Percentiles rank a stretch among this genome's conserved stretches.
Conservation (phyloP, 1,139 yeast genomes). For the Hyphopichia fennica region DNA sequence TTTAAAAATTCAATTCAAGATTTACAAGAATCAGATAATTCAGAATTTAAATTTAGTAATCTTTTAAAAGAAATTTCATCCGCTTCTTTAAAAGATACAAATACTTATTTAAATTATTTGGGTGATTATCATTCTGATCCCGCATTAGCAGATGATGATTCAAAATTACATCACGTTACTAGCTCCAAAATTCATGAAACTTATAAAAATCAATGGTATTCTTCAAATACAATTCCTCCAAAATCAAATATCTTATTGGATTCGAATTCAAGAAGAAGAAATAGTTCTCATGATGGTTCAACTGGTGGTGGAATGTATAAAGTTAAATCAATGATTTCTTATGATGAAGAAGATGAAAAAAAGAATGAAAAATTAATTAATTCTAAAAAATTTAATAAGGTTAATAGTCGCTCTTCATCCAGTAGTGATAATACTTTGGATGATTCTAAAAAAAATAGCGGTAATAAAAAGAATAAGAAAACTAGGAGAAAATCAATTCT, state of each 20-base stretch:
- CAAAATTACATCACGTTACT: neutral
- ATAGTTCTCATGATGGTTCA: neutral
- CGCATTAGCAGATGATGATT: neutral
- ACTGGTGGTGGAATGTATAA: constrained; percentile 29
- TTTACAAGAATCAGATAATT: neutral
- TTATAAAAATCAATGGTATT: neutral
- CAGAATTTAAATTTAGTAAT: neutral
- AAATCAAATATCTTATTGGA: neutral
- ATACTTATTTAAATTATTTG: neutral
- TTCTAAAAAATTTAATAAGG: constrained; percentile 1
- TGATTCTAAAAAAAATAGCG: neutral
- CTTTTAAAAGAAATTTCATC: neutral
- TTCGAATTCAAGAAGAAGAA: neutral
- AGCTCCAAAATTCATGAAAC: constrained; percentile 2
- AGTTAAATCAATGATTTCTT: constrained; percentile 40
- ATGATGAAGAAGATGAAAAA: constrained; percentile 29
- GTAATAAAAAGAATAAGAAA: neutral
- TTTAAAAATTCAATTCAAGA: constrained; percentile 4
- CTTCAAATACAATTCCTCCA: neutral
- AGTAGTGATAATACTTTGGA: neutral
- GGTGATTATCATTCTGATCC: neutral
- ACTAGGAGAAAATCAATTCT: constrained; percentile 1
- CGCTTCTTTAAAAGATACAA: neutral
- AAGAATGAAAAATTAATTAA: constrained; percentile 21
- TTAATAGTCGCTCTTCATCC: neutral